Conservation (phyloP, 352 stramenopile species). For the Aphanomyces cochlioides region DNA sequence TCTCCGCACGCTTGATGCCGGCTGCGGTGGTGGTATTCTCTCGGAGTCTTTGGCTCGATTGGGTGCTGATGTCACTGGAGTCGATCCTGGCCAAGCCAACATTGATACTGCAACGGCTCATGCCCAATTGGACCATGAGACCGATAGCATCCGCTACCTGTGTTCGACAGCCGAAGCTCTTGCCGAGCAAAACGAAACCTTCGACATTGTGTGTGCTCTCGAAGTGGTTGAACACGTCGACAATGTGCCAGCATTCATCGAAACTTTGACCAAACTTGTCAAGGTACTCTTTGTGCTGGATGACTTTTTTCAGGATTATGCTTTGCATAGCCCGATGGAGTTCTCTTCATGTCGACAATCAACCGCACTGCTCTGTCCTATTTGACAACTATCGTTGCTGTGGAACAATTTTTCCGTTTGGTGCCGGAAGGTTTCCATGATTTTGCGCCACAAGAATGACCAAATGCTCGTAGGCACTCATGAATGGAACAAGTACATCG, state of each 20-base stretch:
- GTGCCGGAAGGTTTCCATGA: constrained; percentile 49
- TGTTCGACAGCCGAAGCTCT: constrained; percentile 79
- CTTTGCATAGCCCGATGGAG: constrained; percentile 48
- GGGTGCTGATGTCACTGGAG: constrained; percentile 65
- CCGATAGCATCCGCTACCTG: constrained; percentile 73
- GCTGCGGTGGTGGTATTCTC: constrained; percentile 79
- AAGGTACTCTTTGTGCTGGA: constrained; percentile 43
- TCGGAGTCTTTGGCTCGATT: constrained; percentile 76
- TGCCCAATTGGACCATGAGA: constrained; percentile 46
- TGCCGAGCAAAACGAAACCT: constrained; percentile 59
- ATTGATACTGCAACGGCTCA: constrained; percentile 68
- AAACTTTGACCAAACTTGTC: constrained; percentile 69
- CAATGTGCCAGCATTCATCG: constrained; percentile 61
- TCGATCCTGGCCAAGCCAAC: constrained; percentile 66
- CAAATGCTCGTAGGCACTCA: constrained; percentile 49
- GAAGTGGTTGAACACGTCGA: constrained; percentile 84
- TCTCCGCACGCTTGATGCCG: constrained; percentile 65
- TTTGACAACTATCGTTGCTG: constrained; percentile 62
- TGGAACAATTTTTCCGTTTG: constrained; percentile 71
- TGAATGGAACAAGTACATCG: constrained; percentile 83
- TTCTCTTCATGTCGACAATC: constrained; percentile 84
- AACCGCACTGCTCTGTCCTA: constrained; percentile 71
- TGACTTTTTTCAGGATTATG: constrained; percentile 4
- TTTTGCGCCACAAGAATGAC: background rate
- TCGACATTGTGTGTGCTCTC: constrained; percentile 81